A percentile compares a stretch with the other conserved stretches of the same genome.
phyloP scores from a whole-genome alignment of 805 yeast species.

The Saccharomyces eubayanus region DNA sequence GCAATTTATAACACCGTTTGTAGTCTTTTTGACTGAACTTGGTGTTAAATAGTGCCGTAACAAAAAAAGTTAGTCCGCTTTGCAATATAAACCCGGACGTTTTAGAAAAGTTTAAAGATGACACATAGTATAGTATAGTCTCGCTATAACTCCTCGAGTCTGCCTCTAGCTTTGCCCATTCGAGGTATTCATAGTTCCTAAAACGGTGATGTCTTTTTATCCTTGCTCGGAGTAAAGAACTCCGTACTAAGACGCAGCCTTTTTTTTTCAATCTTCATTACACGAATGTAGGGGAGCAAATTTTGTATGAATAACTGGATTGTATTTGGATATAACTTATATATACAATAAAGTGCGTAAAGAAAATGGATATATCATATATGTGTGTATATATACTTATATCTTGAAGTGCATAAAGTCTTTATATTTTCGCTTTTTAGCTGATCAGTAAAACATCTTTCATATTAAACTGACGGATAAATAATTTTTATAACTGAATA shows the following conservation, averaged over 20 bases:
- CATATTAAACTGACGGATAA: neutral
- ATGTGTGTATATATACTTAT: neutral
- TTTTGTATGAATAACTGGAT: neutral
- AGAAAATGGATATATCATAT: neutral
- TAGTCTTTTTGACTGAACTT: neutral
- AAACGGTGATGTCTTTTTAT: neutral
- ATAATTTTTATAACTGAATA: neutral
- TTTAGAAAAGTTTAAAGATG: neutral
- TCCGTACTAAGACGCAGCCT: neutral
- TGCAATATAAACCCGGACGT: neutral
- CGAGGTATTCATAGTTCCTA: neutral
- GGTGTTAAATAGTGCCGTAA: neutral
- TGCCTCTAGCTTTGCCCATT: neutral
- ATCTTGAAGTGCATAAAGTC: constrained; percentile 1
- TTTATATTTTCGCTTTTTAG: neutral
- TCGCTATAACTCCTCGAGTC: neutral
- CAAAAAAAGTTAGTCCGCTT: neutral
- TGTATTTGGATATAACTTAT: neutral
- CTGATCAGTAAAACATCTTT: neutral
- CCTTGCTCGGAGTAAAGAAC: neutral
- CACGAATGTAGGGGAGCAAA: neutral
- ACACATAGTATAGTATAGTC: too few relatives aligned
- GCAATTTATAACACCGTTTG: neutral
- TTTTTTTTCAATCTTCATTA: neutral
- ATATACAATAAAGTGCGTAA: neutral